These are phyloP conservation scores for Alternaria novae-zelandiae DNA, from an alignment of 2,329 filamentous ascomycete genomes.

Conservation along the genomic window DNA sequence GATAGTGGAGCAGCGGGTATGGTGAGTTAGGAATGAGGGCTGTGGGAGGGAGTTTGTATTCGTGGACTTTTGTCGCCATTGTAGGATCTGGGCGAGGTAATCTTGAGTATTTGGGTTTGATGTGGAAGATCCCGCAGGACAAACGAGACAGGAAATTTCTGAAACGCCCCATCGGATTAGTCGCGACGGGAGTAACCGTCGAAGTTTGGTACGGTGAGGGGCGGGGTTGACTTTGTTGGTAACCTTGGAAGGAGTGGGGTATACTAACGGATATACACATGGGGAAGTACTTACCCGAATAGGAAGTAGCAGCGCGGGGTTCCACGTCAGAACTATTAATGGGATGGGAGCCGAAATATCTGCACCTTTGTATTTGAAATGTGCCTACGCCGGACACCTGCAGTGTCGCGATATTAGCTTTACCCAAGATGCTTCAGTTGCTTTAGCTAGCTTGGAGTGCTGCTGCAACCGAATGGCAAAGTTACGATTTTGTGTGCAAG, in stretches of 20 bases:
- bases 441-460: neutral
- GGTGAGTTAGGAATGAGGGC: conserved; percentile 51
- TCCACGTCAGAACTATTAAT: conserved; percentile 8
- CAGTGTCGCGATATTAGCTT: neutral
- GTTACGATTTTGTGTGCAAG: neutral
- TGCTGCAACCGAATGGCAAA: neutral
- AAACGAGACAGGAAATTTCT: neutral
- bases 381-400: neutral
- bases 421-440: neutral
- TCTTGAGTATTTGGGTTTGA: neutral
- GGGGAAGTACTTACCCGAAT: conserved; percentile 9
- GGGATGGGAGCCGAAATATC: neutral
- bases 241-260: neutral
- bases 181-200: neutral
- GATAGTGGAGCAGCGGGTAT: conserved; percentile 61
- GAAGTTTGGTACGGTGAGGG: neutral
- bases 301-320: conserved; percentile 3
- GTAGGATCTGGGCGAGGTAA: neutral
- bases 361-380: neutral
- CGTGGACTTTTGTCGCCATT: conserved; percentile 22
- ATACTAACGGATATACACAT: neutral
- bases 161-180: neutral
- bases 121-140: neutral
- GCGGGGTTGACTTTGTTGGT: neutral
- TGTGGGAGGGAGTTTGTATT: conserved; percentile 33